Percentiles rank a stretch among this genome's conserved stretches.
Conservation (phyloP, 441 rosid species). For the Omphalea diandra region DNA sequence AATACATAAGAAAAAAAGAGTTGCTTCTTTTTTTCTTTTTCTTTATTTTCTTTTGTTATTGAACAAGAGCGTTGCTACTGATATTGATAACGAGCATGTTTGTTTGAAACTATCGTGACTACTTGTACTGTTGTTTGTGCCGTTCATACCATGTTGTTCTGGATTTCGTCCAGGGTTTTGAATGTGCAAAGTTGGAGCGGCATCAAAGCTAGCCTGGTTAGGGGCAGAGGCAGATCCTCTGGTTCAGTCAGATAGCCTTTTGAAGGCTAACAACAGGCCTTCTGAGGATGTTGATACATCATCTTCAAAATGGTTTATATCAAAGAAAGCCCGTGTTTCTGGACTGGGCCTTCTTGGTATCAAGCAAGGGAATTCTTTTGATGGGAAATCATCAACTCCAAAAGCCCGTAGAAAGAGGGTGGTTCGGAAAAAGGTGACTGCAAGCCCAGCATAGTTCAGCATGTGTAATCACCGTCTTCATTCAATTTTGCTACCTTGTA, state of each 20-base stretch:
- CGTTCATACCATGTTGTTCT: slow-evolving; percentile 16
- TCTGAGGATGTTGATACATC: slow-evolving; percentile 40
- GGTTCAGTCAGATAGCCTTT: slow-evolving; percentile 66
- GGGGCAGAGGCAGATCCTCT: slow-evolving; percentile 90
- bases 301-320: slow-evolving; percentile 79
- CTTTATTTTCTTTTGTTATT: too few species aligned
- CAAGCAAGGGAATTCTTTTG: slow-evolving; percentile 54
- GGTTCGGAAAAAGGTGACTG: slow-evolving; percentile 79
- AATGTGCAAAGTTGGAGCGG: slow-evolving; percentile 72
- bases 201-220: slow-evolving; percentile 81
- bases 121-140: background rate
- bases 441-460: slow-evolving; percentile 39
- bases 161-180: slow-evolving; percentile 54
- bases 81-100: background rate
- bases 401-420: slow-evolving; percentile 80
- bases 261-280: slow-evolving; percentile 71
- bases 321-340: slow-evolving; percentile 74
- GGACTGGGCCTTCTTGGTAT: slow-evolving; percentile 79
- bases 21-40: too few species aligned
- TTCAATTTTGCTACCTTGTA: slow-evolving; percentile 41
- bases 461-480: slow-evolving; percentile 2
- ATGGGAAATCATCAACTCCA: slow-evolving; percentile 51
- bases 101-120: background rate
- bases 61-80: too few species aligned
- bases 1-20: background rate